These are phyloP conservation scores for Rhynchosporium agropyri DNA, from an alignment of 2,329 filamentous ascomycete species.

Conservation along the genomic window DNA sequence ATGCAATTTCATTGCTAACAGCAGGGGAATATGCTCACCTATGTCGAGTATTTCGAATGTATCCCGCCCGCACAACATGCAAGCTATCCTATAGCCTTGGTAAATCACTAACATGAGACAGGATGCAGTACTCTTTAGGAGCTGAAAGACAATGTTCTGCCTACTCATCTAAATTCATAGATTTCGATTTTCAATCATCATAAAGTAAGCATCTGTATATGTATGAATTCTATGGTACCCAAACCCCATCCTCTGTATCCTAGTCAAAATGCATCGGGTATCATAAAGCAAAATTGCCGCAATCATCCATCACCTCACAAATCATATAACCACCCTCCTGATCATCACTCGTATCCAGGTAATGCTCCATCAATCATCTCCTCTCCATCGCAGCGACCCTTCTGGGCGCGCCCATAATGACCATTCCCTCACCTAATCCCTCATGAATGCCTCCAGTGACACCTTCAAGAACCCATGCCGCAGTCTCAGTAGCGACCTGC, in stretches of 20 bases:
- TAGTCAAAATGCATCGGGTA: conserved; percentile 18
- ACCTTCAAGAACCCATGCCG: conserved; percentile 64
- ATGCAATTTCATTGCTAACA: too few relatives aligned
- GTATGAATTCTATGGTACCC: neutral
- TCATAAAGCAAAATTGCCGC: conserved; percentile 20
- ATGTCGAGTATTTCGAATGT: too few relatives aligned
- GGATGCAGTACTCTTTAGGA: too few relatives aligned
- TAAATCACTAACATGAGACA: too few relatives aligned
- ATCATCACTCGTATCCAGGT: neutral
- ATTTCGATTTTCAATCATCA: neutral
- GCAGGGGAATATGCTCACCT: too few relatives aligned
- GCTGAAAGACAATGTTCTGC: too few relatives aligned
- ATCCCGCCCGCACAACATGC: too few relatives aligned
- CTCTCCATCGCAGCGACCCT: conserved; percentile 10
- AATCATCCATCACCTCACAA: conserved; percentile 6
- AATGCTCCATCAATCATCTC: neutral
- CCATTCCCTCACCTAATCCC: conserved; percentile 59
- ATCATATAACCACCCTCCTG: neutral
- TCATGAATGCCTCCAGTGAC: conserved; percentile 69
- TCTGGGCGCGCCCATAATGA: conserved; percentile 45
- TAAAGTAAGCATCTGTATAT: conserved; percentile 8
- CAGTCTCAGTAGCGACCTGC: conserved; percentile 56
- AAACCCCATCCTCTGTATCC: conserved; percentile 4
- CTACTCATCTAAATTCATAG: too few relatives aligned
- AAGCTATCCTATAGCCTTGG: too few relatives aligned